Evolutionary conservation across 2,329 filamentous ascomycete species (phyloP), one percentile per base, ranked within the genome.

Genomic region (Talaromyces sp.): DNA sequence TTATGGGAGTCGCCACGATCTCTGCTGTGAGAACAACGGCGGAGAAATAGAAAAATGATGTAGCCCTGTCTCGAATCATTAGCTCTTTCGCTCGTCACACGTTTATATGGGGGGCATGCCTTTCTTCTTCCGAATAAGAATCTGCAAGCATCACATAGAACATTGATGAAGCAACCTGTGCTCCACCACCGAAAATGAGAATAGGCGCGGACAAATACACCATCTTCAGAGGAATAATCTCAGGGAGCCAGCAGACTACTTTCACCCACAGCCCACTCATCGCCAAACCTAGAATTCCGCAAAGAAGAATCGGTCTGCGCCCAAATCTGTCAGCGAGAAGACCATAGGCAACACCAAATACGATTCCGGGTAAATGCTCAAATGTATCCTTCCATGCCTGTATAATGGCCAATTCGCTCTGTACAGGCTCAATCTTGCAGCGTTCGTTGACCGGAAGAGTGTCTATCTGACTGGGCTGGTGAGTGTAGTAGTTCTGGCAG

Each of bases 401-500:
- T 10, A 75, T 47, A 11, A 75, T 60, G 6, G 73, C 74, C 58
- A 75, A 41, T 52, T 75, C 71, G n/a, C 67, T 71, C 54, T 75
- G 74, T 4, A 75, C 69, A 14, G 63, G 60, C 27, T 72, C 73
- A 3, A 71, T 70, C 68, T 75, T 75, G 56, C 74, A 75, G 24
- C 59, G 47, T 2, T 59, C 66, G 1, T 67, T 65, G 47, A 59
- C 22, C 2, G 66, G 47, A n/a, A 52, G 24, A 35, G 14, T 27
- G 6, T 27, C 47, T 2, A 50, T 31, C 3, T n/a, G 48, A 11
- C 11, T 22, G 1, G 27, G 16, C 11, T 63, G 41, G 4, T 48
- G 33, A 19, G 43, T 57, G 58, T 68, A 67, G 50, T 72, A 68
- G 11, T 72, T 68, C 22, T 67, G 68, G 47, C 73, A 73, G 54